Evolutionary conservation across 441 rosid genomes (phyloP).

Genomic region (Syzygium syzygioides): DNA sequence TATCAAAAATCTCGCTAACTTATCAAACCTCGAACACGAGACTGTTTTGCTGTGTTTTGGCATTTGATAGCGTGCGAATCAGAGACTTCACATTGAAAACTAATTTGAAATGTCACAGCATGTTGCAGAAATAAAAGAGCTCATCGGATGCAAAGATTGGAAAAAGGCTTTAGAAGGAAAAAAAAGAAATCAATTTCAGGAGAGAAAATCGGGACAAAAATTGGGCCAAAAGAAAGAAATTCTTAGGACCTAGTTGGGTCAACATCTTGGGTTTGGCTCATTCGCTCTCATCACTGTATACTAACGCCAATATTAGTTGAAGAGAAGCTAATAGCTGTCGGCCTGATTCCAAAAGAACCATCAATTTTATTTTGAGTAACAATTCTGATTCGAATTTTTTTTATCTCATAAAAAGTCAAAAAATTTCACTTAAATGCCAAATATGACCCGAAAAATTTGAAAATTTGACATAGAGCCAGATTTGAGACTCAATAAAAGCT

Average conservation of each 20-base stretch:
- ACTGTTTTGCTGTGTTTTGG: neutral
- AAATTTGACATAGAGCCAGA: too few species aligned
- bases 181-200: neutral
- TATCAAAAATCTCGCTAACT: neutral
- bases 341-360: too few species aligned
- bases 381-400: too few species aligned
- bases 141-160: neutral
- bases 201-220: neutral
- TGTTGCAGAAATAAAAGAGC: neutral
- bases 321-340: neutral
- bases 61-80: neutral
- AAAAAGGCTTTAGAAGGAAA: neutral
- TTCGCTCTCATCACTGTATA: neutral
- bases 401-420: too few species aligned
- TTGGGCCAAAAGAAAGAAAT: too few species aligned
- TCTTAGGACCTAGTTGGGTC: neutral
- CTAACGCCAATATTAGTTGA: neutral
- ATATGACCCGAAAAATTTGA: too few species aligned
- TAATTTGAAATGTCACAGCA: neutral
- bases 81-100: neutral
- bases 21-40: neutral
- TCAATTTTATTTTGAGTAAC: too few species aligned
- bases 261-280: neutral
- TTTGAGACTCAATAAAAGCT: too few species aligned
- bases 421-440: too few species aligned